Evolutionary conservation across 1,284 basidiomycete genomes (phyloP).

Genomic region (Coniferiporia sulphurascens): DNA sequence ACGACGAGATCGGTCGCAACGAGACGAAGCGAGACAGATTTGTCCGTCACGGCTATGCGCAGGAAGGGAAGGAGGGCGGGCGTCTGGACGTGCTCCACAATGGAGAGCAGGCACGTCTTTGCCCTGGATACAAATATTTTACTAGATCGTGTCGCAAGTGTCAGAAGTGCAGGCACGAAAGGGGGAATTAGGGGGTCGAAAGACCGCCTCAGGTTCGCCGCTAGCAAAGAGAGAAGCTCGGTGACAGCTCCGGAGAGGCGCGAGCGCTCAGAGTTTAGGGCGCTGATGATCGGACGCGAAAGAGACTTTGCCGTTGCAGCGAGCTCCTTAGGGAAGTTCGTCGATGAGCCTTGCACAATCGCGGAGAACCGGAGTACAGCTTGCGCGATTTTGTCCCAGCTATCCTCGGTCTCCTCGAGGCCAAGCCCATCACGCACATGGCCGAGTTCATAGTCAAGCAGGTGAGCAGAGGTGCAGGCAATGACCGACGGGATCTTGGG

Average conservation of each 20-base stretch:
- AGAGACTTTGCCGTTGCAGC: slow-evolving; percentile 49
- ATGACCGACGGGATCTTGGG: slow-evolving; percentile 22
- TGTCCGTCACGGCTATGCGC: slow-evolving; percentile 56
- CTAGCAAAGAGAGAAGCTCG: slow-evolving; percentile 56
- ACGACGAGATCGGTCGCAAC: slow-evolving; percentile 60
- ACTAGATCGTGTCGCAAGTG: slow-evolving; percentile 71
- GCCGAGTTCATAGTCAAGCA: slow-evolving; percentile 33
- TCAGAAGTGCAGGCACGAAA: slow-evolving; percentile 65
- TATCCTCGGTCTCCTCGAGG: slow-evolving; percentile 74
- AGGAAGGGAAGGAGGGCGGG: slow-evolving; percentile 63
- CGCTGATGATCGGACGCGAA: slow-evolving; percentile 51
- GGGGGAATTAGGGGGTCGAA: slow-evolving; percentile 69
- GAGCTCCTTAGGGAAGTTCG: slow-evolving; percentile 52
- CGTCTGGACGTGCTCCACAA: slow-evolving; percentile 70
- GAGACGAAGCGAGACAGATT: slow-evolving; percentile 60
- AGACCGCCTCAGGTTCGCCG: slow-evolving; percentile 49
- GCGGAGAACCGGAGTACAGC: slow-evolving; percentile 47
- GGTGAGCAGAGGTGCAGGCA: slow-evolving; percentile 2
- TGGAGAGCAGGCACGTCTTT: slow-evolving; percentile 49
- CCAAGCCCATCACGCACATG: slow-evolving; percentile 39
- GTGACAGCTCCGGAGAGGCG: slow-evolving; percentile 70
- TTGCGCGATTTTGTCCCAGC: slow-evolving; percentile 72
- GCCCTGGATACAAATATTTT: slow-evolving; percentile 74
- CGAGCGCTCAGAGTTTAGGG: slow-evolving; percentile 73
- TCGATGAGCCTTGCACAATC: slow-evolving; percentile 56